These are phyloP conservation scores for Sordariomycetes sp. DNA, from an alignment of 2,329 filamentous ascomycete genomes.

Conservation along the genomic window DNA sequence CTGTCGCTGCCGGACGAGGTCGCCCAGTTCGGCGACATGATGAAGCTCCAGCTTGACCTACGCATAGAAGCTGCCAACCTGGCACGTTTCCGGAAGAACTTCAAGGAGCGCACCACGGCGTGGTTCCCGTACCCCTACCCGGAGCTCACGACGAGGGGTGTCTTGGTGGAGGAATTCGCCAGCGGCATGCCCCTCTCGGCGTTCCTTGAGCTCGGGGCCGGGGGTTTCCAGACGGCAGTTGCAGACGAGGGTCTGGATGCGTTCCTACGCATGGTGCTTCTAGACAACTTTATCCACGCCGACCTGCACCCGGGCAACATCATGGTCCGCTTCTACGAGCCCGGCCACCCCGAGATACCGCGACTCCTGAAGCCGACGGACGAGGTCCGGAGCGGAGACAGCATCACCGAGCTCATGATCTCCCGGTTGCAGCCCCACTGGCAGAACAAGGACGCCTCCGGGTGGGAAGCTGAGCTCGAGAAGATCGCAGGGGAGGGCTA, in stretches of 20 bases:
- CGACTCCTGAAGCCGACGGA: slow-evolving; percentile 12
- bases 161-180: slow-evolving; percentile 91
- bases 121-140: slow-evolving; percentile 94
- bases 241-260: slow-evolving; percentile 91
- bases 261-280: slow-evolving; percentile 89
- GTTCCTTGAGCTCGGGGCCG: slow-evolving; percentile 85
- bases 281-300: slow-evolving; percentile 96
- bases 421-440: slow-evolving; percentile 66
- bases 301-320: slow-evolving; percentile 97
- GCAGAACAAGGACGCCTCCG: slow-evolving; percentile 46
- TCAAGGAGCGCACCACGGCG: slow-evolving; percentile 80
- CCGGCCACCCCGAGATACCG: slow-evolving; percentile 56
- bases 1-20: slow-evolving; percentile 93
- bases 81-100: slow-evolving; percentile 78
- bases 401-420: slow-evolving; percentile 83
- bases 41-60: slow-evolving; percentile 91
- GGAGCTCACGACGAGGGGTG: slow-evolving; percentile 83
- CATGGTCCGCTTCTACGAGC: slow-evolving; percentile 96
- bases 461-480: slow-evolving; percentile 65
- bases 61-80: slow-evolving; percentile 92
- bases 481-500: slow-evolving; percentile 81
- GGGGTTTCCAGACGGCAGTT: slow-evolving; percentile 87
- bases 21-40: slow-evolving; percentile 92
- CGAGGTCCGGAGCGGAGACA: slow-evolving; percentile 34
- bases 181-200: slow-evolving; percentile 85